A percentile compares a stretch with the other conserved stretches of the same genome.
These are phyloP conservation scores for Zymoseptoria brevis DNA, from an alignment of 2,329 filamentous ascomycete genomes.

Conservation along the genomic window DNA sequence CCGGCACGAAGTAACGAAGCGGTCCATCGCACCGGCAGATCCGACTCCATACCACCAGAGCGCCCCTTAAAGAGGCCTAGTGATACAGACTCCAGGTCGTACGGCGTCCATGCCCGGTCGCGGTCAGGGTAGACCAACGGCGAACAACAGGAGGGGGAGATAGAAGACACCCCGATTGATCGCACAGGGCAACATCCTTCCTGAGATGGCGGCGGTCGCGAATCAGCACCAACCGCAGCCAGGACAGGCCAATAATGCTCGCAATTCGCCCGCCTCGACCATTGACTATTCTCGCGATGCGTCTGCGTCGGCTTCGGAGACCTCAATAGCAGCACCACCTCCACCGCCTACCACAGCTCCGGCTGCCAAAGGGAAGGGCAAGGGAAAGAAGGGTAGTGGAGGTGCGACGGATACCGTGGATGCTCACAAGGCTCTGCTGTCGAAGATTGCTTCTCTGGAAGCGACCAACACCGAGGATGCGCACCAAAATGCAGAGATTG, in stretches of 20 bases:
- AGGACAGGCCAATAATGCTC: constrained; percentile 13
- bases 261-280: constrained; percentile 24
- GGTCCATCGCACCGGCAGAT: not conserved
- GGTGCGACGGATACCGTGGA: constrained; percentile 83
- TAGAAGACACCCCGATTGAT: not conserved
- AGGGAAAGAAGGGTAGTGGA: constrained; percentile 40
- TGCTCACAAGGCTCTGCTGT: constrained; percentile 82
- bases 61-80: not conserved
- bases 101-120: not conserved
- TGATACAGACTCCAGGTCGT: not conserved
- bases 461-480: constrained; percentile 88
- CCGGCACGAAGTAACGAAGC: not conserved
- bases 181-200: not conserved
- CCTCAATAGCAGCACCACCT: constrained; percentile 25
- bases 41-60: not conserved
- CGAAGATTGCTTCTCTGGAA: constrained; percentile 91
- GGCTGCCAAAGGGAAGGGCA: constrained; percentile 65
- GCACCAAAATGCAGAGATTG: constrained; percentile 92
- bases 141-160: not conserved
- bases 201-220: constrained; percentile 28
- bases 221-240: constrained; percentile 23
- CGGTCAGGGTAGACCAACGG: not conserved
- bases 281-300: constrained; percentile 25
- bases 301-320: constrained; percentile 25
- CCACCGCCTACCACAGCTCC: constrained; percentile 41